Evolutionary conservation across 495 filamentous ascomycete species (phyloP), one percentile per base, ranked within the genome.

Genomic region (Xylona heveae): DNA sequence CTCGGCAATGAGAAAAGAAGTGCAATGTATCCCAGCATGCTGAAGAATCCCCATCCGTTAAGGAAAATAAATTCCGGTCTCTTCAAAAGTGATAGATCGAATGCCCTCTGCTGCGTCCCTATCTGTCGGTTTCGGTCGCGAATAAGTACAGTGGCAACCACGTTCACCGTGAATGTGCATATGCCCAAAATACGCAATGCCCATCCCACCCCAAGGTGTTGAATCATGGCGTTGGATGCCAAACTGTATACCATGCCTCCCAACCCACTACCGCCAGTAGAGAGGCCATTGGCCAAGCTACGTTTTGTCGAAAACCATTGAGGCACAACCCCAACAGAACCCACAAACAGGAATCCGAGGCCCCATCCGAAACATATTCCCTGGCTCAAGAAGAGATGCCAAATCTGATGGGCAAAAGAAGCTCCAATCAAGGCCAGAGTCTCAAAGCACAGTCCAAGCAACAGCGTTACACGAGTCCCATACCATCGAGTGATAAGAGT

Each of bases 1-100:
- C 75, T 68, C 2, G 74, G 64, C 24, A 85, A 57, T 13, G 71
- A 61, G 47, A 64, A 66, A 5, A 63, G 47, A 7, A 69, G 36
- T 3, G 55, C 53, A 12, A 63, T 50, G 35, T 66, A 67, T 0
- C 51, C 63, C 6, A 68, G 46, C 44, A 59, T 54, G 36, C 53
- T 58, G 33, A 64, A 50, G 25, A 63, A 52, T 4, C 50, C 52
- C 47, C 53, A 70, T 0, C 34, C 40, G 1, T 59, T 45, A 7
- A 68, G 40, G 0, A 64, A 47, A 6, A 49, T n/a, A 30, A 55
- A 64, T 24, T 65, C 53, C 1, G 41, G 32, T 17, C 50, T 41
- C 14, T 32, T 34, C 28, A 69, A 50, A 2, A 61, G 42, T 5
- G 39, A 36, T 6, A 42, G 33, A 24, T 55, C 52, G 33, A 62